A percentile compares a stretch with the other conserved stretches of the same genome.
These are phyloP conservation scores for Trametes sanguinea DNA, from an alignment of 768 basidiomycete genomes.

Conservation along the genomic window DNA sequence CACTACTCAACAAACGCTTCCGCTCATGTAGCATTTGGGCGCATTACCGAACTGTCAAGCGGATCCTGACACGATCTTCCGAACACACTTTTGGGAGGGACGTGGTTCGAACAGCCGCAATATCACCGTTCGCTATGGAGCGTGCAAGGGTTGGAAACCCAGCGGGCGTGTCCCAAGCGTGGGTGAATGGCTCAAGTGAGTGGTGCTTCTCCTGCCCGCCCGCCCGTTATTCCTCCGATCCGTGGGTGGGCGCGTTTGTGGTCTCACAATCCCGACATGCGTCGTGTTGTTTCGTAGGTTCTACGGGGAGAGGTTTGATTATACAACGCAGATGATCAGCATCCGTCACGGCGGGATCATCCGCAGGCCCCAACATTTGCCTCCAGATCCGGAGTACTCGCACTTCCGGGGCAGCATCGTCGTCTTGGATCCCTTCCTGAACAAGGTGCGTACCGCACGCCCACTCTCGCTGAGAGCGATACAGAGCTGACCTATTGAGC, in stretches of 20 bases:
- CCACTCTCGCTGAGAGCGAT: neutral
- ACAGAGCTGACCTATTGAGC: neutral
- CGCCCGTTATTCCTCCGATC: no score
- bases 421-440: constrained; percentile 6
- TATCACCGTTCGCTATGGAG: constrained; percentile 27
- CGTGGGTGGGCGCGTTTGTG: no score
- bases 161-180: constrained; percentile 32
- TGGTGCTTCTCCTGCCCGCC: neutral
- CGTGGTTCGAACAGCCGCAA: neutral
- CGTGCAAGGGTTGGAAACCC: constrained; percentile 16
- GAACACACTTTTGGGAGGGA: constrained; percentile 35
- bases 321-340: constrained; percentile 35
- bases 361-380: neutral
- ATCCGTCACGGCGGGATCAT: constrained; percentile 46
- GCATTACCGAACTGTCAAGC: constrained; percentile 57
- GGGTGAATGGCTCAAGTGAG: constrained; percentile 47
- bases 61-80: constrained; percentile 9
- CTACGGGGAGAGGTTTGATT: constrained; percentile 45
- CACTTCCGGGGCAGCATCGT: neutral
- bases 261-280: no score
- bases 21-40: constrained; percentile 38
- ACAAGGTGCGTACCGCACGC: neutral
- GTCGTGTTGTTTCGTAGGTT: constrained; percentile 36
- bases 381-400: no score
- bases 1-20: neutral